These are phyloP conservation scores for Aspergillus ochraceus DNA, from an alignment of 2,329 filamentous ascomycete genomes.

Conservation along the genomic window DNA sequence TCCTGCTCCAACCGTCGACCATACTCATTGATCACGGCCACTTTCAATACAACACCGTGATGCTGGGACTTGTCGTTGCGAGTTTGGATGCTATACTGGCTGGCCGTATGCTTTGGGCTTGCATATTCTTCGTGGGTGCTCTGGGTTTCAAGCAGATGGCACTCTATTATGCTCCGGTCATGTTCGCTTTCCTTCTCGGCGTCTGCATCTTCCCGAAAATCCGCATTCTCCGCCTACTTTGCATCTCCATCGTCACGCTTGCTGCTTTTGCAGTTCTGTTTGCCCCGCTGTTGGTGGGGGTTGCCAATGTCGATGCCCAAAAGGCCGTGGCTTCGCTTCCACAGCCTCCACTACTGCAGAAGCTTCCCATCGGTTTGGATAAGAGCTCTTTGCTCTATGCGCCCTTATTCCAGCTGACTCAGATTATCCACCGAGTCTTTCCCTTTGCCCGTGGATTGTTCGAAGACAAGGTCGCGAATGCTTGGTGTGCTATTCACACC, in stretches of 20 bases:
- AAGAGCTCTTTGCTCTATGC: slow-evolving; percentile 71
- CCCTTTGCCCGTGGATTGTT: slow-evolving; percentile 95
- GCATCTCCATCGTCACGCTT: slow-evolving; percentile 72
- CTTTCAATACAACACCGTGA: slow-evolving; percentile 98
- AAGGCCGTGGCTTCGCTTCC: slow-evolving; percentile 63
- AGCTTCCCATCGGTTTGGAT: slow-evolving; percentile 61
- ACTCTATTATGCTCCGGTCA: slow-evolving; percentile 88
- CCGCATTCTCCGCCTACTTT: slow-evolving; percentile 66
- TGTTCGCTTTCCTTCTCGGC: slow-evolving; percentile 89
- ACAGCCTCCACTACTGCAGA: slow-evolving; percentile 61
- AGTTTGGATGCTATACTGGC: slow-evolving; percentile 87
- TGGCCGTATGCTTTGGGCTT: slow-evolving; percentile 81
- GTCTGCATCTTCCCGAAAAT: slow-evolving; percentile 76
- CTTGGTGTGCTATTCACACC: slow-evolving; percentile 93
- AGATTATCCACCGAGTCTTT: slow-evolving; percentile 89
- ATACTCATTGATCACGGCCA: slow-evolving; percentile 93
- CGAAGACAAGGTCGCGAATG: slow-evolving; percentile 98
- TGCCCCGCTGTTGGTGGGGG: slow-evolving; percentile 71
- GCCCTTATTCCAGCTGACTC: slow-evolving; percentile 72
- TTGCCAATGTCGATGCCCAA: slow-evolving; percentile 66
- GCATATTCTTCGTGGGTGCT: slow-evolving; percentile 88
- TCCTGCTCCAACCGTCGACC: slow-evolving; percentile 86
- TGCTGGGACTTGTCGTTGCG: slow-evolving; percentile 87
- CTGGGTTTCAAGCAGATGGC: slow-evolving; percentile 99
- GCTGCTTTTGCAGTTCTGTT: slow-evolving; percentile 73